A percentile compares a stretch with the other conserved stretches of the same genome.
Conservation (phyloP, 176 grass and related monocot species). For the Ampelocalamus luodianensis region DNA sequence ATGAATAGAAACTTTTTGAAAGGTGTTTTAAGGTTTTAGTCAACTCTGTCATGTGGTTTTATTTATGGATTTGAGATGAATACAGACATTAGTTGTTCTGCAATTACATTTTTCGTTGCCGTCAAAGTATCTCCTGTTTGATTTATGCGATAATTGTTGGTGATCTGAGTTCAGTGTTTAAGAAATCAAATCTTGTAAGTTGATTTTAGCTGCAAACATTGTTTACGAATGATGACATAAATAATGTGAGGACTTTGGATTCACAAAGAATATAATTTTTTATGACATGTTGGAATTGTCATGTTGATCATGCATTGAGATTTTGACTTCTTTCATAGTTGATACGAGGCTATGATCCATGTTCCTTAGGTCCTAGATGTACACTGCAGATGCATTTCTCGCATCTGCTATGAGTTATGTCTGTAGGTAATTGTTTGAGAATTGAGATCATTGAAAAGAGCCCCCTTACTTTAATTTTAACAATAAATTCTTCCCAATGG, state of each 20-base stretch:
- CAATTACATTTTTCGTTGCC: not conserved
- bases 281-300: not conserved
- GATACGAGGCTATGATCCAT: not conserved
- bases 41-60: not conserved
- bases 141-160: not conserved
- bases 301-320: not conserved
- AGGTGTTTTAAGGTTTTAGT: constrained; percentile 3
- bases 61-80: not conserved
- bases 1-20: not conserved
- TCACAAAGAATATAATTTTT: not conserved
- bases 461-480: not conserved
- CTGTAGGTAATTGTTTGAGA: constrained; percentile 4
- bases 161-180: not conserved
- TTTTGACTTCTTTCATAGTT: constrained; percentile 6
- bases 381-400: not conserved
- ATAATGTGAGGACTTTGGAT: not conserved
- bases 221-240: not conserved
- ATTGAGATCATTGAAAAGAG: not conserved
- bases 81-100: not conserved
- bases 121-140: not conserved
- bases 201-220: not conserved
- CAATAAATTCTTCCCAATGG: not conserved
- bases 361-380: not conserved
- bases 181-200: not conserved
- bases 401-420: not conserved